These are phyloP conservation scores for Dioscorea dumetorum DNA, from an alignment of 106 monocot genomes.

Conservation along the genomic window DNA sequence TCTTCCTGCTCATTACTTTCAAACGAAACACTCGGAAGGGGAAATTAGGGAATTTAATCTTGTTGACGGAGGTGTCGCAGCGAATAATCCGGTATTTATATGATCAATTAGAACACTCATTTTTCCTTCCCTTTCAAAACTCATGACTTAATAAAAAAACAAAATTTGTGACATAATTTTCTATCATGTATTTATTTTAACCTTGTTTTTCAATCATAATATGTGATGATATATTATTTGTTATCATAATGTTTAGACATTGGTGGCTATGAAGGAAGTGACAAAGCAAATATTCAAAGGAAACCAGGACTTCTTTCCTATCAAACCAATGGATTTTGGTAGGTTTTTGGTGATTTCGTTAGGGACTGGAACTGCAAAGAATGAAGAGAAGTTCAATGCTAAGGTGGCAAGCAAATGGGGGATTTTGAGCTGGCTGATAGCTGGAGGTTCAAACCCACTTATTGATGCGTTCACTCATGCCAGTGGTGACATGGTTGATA, in stretches of 20 bases:
- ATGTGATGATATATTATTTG: not conserved
- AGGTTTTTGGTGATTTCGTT: constrained; percentile 57
- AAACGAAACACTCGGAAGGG: constrained; percentile 17
- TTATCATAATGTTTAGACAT: constrained; percentile 21
- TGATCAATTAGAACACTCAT: no score
- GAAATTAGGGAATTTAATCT: constrained; percentile 29
- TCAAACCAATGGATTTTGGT: constrained; percentile 47
- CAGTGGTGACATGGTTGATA: constrained; percentile 71
- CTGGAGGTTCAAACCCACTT: constrained; percentile 34
- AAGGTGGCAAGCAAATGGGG: constrained; percentile 46
- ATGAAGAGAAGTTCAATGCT: constrained; percentile 18
- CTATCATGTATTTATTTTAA: no score
- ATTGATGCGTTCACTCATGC: constrained; percentile 52
- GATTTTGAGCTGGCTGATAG: constrained; percentile 40
- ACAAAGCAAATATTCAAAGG: constrained; percentile 30
- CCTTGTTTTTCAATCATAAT: not conserved
- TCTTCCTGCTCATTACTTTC: constrained; percentile 54
- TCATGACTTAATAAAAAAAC: no score
- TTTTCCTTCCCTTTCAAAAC: no score
- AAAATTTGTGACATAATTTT: no score
- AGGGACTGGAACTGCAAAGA: constrained; percentile 45
- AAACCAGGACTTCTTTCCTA: constrained; percentile 38
- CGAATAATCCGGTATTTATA: constrained; percentile 49
- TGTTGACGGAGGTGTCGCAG: constrained; percentile 53
- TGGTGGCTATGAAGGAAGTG: constrained; percentile 48